These are phyloP conservation scores for Peronospora tabacina DNA, from an alignment of 352 stramenopile genomes.

Conservation along the genomic window DNA sequence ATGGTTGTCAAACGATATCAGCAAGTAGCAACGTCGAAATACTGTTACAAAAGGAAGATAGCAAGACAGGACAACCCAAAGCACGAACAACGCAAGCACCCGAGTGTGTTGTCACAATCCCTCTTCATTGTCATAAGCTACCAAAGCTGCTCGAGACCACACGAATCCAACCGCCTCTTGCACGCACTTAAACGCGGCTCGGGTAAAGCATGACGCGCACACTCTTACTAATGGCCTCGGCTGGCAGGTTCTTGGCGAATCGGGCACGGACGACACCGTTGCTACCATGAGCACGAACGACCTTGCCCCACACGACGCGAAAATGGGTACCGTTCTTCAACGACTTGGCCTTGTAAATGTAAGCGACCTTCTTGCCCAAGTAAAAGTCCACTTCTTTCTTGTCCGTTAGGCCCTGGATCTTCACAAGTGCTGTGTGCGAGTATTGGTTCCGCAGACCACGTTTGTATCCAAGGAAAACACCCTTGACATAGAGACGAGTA, in stretches of 20 bases:
- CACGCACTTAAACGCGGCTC: conserved; percentile 89
- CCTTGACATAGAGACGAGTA: conserved; percentile 97
- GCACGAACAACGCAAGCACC: conserved; percentile 10
- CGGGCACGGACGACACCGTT: conserved; percentile 98
- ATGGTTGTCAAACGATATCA: not conserved
- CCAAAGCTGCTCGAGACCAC: conserved; percentile 26
- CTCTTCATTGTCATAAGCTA: conserved; percentile 46
- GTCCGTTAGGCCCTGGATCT: conserved; percentile 97
- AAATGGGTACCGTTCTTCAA: conserved; percentile 96
- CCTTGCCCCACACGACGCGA: conserved; percentile 98
- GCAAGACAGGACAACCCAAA: not conserved
- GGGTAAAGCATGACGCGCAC: conserved; percentile 99
- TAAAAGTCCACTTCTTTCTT: conserved; percentile 99
- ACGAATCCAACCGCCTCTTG: conserved; percentile 15
- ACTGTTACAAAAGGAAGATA: not conserved
- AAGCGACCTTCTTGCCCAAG: conserved; percentile 99
- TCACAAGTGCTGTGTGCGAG: conserved; percentile 97
- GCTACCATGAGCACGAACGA: conserved; percentile 94
- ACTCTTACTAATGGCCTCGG: conserved; percentile 92
- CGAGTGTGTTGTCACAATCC: conserved; percentile 35
- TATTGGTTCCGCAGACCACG: conserved; percentile 96
- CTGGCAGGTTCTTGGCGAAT: conserved; percentile 97
- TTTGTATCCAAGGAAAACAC: conserved; percentile 98
- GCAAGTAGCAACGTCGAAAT: not conserved
- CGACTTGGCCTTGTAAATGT: conserved; percentile 98